Conservation (phyloP, 2,329 filamentous ascomycete genomes). For the Emericellopsis atlantica region DNA sequence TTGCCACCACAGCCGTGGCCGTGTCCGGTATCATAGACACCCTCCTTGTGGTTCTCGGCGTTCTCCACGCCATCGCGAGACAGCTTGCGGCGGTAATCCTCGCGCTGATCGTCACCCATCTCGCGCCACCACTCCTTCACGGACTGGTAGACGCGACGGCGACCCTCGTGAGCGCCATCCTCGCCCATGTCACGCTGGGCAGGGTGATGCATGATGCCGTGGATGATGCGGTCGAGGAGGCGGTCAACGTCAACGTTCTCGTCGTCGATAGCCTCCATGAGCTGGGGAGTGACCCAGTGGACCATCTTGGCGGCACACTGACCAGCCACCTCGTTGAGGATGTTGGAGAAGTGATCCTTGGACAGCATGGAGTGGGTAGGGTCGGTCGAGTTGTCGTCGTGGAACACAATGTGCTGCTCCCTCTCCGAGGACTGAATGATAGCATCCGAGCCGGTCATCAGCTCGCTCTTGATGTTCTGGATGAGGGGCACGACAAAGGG, state of each 20-base stretch:
- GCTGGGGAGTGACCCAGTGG: conserved; percentile 76
- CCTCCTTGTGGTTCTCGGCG: conserved; percentile 77
- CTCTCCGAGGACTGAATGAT: conserved; percentile 76
- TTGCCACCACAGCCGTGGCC: conserved; percentile 74
- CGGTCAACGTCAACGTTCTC: conserved; percentile 56
- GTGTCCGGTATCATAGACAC: conserved; percentile 71
- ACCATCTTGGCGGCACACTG: conserved; percentile 68
- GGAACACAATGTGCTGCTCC: conserved; percentile 79
- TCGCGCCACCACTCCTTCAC: conserved; percentile 74
- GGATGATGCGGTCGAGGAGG: conserved; percentile 63
- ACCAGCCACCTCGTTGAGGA: conserved; percentile 81
- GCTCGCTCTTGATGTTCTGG: conserved; percentile 73
- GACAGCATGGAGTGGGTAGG: conserved; percentile 93
- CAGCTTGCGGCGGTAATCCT: conserved; percentile 61
- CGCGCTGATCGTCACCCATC: conserved; percentile 47
- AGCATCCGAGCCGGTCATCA: conserved; percentile 73
- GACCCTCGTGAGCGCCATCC: conserved; percentile 61
- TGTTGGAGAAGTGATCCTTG: conserved; percentile 88
- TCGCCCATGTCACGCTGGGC: conserved; percentile 59
- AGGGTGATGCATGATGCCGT: conserved; percentile 79
- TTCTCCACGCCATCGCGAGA: conserved; percentile 65
- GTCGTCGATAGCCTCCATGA: conserved; percentile 82
- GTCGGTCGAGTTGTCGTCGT: conserved; percentile 62
- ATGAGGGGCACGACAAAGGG: conserved; percentile 82
- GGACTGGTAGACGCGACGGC: conserved; percentile 63